Percentiles rank a stretch among this genome's conserved stretches.
Evolutionary conservation across 129 eudicot species (phyloP).

Genomic region (Tagetes erecta): DNA sequence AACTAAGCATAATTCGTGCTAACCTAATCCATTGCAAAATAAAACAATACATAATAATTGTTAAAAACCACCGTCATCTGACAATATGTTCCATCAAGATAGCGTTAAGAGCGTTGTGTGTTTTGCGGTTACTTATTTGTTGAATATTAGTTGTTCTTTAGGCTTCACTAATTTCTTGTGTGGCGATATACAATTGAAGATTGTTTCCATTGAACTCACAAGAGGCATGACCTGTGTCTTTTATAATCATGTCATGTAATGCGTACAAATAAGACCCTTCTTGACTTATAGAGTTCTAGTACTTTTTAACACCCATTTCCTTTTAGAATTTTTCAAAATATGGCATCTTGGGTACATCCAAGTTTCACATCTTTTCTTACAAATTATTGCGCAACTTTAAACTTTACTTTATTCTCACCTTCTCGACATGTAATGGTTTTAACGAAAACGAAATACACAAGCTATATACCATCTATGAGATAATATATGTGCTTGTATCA

Average conservation of each 20-base stretch:
- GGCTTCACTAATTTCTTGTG: neutral
- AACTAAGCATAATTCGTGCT: neutral
- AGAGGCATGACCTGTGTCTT: neutral
- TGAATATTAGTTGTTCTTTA: neutral
- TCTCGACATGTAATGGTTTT: neutral
- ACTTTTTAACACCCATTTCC: neutral
- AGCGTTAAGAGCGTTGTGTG: neutral
- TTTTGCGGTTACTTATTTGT: neutral
- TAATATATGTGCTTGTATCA: no score
- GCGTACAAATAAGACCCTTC: no score
- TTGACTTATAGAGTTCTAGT: no score
- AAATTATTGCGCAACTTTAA: neutral
- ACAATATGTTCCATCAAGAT: neutral
- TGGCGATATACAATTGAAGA: neutral
- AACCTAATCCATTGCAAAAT: no score
- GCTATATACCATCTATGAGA: neutral
- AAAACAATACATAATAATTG: no score
- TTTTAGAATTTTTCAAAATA: no score
- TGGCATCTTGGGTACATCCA: neutral
- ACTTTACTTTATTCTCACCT: no score
- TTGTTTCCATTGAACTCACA: neutral
- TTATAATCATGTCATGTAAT: no score
- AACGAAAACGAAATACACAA: neutral
- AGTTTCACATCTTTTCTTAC: neutral
- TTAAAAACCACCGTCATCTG: neutral